Evolutionary conservation across 257 asterid species (phyloP).

Genomic region (Fraxinus excelsior): DNA sequence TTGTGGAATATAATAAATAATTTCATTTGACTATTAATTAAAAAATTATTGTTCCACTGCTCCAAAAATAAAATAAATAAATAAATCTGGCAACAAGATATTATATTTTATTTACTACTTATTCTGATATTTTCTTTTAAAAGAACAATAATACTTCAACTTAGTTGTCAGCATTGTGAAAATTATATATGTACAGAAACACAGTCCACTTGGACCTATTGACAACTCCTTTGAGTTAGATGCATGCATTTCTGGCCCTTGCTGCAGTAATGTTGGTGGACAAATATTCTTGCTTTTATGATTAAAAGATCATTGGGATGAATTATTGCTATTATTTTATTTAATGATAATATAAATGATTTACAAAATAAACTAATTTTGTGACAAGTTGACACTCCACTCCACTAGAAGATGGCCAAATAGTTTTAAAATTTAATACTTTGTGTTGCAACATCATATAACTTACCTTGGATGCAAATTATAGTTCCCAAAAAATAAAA

Average conservation of each 20-base stretch:
- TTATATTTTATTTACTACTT: background rate
- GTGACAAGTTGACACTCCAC: background rate
- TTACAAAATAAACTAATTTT: background rate
- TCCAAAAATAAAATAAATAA: too few species aligned
- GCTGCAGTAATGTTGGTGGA: background rate
- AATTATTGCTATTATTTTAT: slow-evolving; percentile 1
- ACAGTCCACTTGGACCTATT: background rate
- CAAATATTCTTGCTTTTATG: background rate
- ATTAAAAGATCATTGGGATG: background rate
- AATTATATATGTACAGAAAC: background rate
- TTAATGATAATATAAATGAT: background rate
- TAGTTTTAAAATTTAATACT: background rate
- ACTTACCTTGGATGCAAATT: too few species aligned
- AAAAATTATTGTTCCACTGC: background rate
- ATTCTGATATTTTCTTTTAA: background rate
- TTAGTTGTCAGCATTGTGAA: background rate
- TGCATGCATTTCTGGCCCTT: background rate
- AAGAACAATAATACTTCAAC: background rate
- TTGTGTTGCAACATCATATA: too few species aligned
- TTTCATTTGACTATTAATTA: background rate
- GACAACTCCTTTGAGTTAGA: background rate
- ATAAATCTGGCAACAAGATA: background rate
- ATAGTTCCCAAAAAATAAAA: too few species aligned
- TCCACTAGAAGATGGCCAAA: background rate
- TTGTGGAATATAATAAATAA: background rate